Conservation (phyloP, 2,329 filamentous ascomycete genomes). For the Cryphonectria parasitica region DNA sequence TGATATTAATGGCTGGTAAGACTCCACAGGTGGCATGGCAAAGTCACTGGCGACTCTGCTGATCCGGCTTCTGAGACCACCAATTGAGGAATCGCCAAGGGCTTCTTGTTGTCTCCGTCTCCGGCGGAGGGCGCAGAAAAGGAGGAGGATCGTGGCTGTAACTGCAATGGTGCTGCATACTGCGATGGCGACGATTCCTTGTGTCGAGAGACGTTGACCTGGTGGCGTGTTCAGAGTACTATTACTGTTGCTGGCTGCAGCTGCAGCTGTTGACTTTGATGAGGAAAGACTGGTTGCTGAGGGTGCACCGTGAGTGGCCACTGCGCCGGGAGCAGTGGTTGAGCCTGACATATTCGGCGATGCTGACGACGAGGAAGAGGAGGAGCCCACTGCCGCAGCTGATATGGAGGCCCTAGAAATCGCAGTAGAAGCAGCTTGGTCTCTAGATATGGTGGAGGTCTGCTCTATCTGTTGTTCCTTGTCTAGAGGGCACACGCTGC, state of each 20-base stretch:
- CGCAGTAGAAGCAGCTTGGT: neutral
- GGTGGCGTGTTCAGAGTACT: neutral
- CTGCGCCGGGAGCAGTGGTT: too few species aligned
- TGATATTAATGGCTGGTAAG: slow-evolving; percentile 48
- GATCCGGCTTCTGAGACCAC: slow-evolving; percentile 29
- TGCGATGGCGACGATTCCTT: slow-evolving; percentile 50
- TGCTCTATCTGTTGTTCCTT: slow-evolving; percentile 1
- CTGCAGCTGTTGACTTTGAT: neutral
- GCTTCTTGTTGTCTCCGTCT: slow-evolving; percentile 34
- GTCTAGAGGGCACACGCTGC: slow-evolving; percentile 26
- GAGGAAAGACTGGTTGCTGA: neutral
- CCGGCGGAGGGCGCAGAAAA: slow-evolving; percentile 44
- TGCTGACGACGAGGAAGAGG: neutral
- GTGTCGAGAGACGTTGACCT: slow-evolving; percentile 39
- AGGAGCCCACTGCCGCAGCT: neutral
- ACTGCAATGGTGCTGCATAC: slow-evolving; percentile 47
- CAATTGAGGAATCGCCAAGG: slow-evolving; percentile 11
- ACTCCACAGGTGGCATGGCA: slow-evolving; percentile 36
- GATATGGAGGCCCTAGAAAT: neutral
- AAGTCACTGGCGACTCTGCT: slow-evolving; percentile 31
- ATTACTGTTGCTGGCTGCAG: neutral
- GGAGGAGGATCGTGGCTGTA: slow-evolving; percentile 42
- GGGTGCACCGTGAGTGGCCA: neutral
- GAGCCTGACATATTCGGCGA: neutral
- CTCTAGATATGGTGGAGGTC: slow-evolving; percentile 5